phyloP scores from a whole-genome alignment of 2,329 filamentous ascomycete genomes.

The Trichophyton equinum region DNA sequence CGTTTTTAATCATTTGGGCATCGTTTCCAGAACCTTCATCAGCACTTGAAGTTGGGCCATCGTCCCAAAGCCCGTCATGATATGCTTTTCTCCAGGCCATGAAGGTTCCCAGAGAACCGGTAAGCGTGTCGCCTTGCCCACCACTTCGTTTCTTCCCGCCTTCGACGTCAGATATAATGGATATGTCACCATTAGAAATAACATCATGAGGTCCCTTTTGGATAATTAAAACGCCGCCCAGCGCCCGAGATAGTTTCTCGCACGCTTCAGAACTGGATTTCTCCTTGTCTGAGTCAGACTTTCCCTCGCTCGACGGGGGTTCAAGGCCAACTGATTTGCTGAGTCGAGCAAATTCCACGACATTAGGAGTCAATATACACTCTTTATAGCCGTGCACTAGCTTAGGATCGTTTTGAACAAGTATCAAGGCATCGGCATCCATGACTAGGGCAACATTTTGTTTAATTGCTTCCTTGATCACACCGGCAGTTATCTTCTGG shows the following conservation, averaged over 20 bases:
- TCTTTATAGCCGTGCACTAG: constrained; percentile 68
- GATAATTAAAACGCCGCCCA: constrained; percentile 80
- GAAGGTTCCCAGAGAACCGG: constrained; percentile 77
- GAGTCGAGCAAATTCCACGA: constrained; percentile 78
- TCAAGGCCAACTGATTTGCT: constrained; percentile 64
- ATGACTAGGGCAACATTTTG: constrained; percentile 65
- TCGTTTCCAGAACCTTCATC: constrained; percentile 24
- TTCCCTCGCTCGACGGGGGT: constrained; percentile 24
- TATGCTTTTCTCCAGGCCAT: constrained; percentile 83
- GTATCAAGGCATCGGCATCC: constrained; percentile 75
- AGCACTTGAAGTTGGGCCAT: constrained; percentile 20
- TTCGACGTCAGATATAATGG: constrained; percentile 61
- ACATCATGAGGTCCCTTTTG: constrained; percentile 78
- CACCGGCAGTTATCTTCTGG: constrained; percentile 68
- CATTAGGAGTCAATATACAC: constrained; percentile 86
- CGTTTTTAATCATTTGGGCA: constrained; percentile 20
- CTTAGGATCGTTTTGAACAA: constrained; percentile 63
- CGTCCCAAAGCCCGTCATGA: constrained; percentile 65
- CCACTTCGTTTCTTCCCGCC: constrained; percentile 84
- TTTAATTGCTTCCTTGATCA: constrained; percentile 66
- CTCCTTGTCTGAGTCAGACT: constrained; percentile 21
- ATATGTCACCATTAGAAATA: constrained; percentile 66
- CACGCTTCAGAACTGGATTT: constrained; percentile 45
- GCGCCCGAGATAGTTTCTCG: constrained; percentile 55
- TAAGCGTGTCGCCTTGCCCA: constrained; percentile 90